Conservation (phyloP, 352 stramenopile species). For the Elongisporangium anandrum region DNA sequence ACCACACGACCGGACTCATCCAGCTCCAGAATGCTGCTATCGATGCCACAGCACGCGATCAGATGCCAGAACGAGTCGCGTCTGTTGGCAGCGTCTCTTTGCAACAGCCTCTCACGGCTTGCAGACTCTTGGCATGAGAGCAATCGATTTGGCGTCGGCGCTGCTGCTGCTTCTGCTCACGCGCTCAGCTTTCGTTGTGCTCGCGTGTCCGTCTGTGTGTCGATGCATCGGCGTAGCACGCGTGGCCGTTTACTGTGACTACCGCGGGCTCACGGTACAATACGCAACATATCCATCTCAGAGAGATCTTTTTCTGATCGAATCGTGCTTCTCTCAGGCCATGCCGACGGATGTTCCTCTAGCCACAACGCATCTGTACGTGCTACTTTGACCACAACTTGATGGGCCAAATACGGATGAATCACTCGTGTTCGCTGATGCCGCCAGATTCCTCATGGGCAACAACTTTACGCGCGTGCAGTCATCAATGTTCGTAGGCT, state of each 20-base stretch:
- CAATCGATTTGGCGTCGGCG: too few species aligned
- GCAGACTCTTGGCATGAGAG: too few species aligned
- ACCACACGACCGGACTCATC: too few species aligned
- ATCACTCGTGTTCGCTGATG: slow-evolving; percentile 6
- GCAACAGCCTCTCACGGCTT: too few species aligned
- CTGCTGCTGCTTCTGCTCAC: too few species aligned
- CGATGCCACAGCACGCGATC: too few species aligned
- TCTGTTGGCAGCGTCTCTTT: too few species aligned
- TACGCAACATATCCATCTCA: neutral
- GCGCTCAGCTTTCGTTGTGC: neutral
- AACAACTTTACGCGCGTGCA: slow-evolving; percentile 67
- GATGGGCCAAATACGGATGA: neutral
- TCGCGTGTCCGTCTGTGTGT: slow-evolving; percentile 42
- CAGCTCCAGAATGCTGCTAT: too few species aligned
- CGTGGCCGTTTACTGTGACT: slow-evolving; percentile 77
- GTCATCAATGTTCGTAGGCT: slow-evolving; percentile 63
- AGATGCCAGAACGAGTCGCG: too few species aligned
- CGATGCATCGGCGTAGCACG: slow-evolving; percentile 61
- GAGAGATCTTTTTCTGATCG: slow-evolving; percentile 1
- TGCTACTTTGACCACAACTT: slow-evolving; percentile 10
- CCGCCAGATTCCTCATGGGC: slow-evolving; percentile 49
- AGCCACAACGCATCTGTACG: slow-evolving; percentile 67
- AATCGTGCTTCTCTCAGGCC: slow-evolving; percentile 17
- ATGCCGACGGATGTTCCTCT: slow-evolving; percentile 61
- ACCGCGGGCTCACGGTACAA: slow-evolving; percentile 48